Percentiles rank a stretch among this genome's conserved stretches.
Conservation (phyloP, 306 rosid genomes). For the Vigna angularis region DNA sequence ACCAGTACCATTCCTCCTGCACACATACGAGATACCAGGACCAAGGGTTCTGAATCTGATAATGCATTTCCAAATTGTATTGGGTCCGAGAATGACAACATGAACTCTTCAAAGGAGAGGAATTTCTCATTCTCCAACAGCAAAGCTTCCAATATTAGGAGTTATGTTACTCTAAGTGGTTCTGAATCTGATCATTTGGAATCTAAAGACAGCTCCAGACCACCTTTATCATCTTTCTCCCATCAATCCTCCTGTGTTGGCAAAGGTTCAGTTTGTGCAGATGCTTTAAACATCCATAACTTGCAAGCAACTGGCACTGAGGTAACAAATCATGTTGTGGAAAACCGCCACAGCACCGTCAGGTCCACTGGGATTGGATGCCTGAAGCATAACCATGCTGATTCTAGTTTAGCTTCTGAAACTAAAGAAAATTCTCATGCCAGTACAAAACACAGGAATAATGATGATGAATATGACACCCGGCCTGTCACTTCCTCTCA, state of each 20-base stretch:
- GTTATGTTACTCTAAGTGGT: slow-evolving; percentile 30
- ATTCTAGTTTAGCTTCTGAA: slow-evolving; percentile 53
- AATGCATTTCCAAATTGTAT: slow-evolving; percentile 44
- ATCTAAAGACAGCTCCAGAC: slow-evolving; percentile 49
- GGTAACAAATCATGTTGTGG: slow-evolving; percentile 53
- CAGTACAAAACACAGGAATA: slow-evolving; percentile 48
- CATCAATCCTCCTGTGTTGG: slow-evolving; percentile 40
- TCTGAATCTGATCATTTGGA: slow-evolving; percentile 46
- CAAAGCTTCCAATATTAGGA: slow-evolving; percentile 43
- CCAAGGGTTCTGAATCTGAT: slow-evolving; percentile 35
- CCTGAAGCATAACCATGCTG: slow-evolving; percentile 36
- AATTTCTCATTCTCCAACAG: slow-evolving; percentile 41
- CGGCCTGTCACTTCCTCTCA: slow-evolving; percentile 50
- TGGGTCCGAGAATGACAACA: slow-evolving; percentile 41
- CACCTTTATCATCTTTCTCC: slow-evolving; percentile 44
- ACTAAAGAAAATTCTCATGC: slow-evolving; percentile 44
- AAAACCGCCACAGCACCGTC: slow-evolving; percentile 41
- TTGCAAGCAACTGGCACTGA: slow-evolving; percentile 47
- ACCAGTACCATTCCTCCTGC: slow-evolving; percentile 50
- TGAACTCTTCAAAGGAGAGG: slow-evolving; percentile 43
- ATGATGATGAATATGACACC: slow-evolving; percentile 49
- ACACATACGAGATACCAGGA: slow-evolving; percentile 48
- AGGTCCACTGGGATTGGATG: slow-evolving; percentile 50
- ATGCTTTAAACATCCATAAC: slow-evolving; percentile 51
- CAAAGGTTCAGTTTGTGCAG: slow-evolving; percentile 43